Conservation (phyloP, 2,329 filamentous ascomycete genomes). For the Fusarium hainanense region DNA sequence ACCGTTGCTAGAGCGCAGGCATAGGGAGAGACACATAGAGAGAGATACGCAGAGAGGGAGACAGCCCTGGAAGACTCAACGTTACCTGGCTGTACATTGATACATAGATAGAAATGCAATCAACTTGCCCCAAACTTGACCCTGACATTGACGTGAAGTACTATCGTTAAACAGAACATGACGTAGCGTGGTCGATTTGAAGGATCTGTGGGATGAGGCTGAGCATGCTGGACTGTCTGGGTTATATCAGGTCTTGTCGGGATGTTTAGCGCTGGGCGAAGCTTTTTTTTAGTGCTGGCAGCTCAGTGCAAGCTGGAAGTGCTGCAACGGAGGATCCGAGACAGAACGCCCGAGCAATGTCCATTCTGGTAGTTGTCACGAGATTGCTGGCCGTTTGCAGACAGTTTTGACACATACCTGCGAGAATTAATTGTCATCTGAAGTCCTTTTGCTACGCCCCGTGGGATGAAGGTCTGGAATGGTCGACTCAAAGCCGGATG, state of each 20-base stretch:
- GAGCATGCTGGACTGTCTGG: background rate
- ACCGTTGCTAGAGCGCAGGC: background rate
- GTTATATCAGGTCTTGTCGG: background rate
- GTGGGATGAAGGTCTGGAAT: background rate
- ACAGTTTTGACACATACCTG: background rate
- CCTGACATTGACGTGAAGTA: background rate
- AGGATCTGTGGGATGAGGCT: background rate
- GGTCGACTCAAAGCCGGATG: background rate
- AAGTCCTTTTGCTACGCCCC: background rate
- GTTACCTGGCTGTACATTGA: background rate
- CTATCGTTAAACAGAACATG: rapidly evolving
- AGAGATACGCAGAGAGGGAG: background rate
- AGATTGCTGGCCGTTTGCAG: background rate
- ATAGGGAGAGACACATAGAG: no score
- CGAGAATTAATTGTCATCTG: no score
- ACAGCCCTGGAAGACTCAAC: background rate
- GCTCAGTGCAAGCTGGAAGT: no score
- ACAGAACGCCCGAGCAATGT: no score
- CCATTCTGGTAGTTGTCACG: background rate
- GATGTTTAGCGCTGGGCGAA: background rate
- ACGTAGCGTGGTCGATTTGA: background rate
- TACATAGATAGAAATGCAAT: background rate
- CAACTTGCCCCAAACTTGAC: background rate
- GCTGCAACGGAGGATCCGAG: no score
- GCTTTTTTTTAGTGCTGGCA: background rate